A percentile compares a stretch with the other conserved stretches of the same genome.
These are phyloP conservation scores for Syncephalastrum contaminatum DNA, from an alignment of 371 early-diverging fungal species.

Conservation along the genomic window DNA sequence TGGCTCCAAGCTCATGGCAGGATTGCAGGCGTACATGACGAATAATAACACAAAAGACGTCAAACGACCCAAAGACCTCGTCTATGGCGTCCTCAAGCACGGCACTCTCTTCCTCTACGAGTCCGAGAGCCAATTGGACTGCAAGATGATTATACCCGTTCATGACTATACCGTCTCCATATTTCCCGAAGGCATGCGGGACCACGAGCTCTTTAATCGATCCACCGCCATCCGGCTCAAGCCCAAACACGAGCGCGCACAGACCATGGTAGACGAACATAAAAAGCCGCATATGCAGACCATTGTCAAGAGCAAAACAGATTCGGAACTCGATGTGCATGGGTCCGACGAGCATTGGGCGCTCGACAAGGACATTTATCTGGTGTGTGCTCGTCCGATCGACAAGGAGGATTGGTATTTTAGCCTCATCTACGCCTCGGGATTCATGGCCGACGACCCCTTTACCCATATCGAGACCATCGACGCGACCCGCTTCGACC, in stretches of 20 bases:
- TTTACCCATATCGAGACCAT: constrained; percentile 27
- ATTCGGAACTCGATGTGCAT: constrained; percentile 8
- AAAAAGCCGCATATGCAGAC: not conserved
- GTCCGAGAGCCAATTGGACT: constrained; percentile 68
- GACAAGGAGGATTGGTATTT: constrained; percentile 94
- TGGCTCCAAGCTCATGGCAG: constrained; percentile 22
- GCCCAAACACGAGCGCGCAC: constrained; percentile 16
- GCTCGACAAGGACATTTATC: constrained; percentile 30
- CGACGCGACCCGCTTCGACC: constrained; percentile 53
- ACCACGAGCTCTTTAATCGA: constrained; percentile 56
- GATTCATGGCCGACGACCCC: constrained; percentile 26
- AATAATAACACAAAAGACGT: constrained; percentile 11
- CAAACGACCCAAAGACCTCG: constrained; percentile 31
- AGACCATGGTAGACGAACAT: not conserved
- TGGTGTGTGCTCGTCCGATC: constrained; percentile 53
- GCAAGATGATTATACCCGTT: constrained; percentile 72
- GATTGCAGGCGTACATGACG: constrained; percentile 15
- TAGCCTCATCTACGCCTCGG: constrained; percentile 47
- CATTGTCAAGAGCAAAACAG: constrained; percentile 7
- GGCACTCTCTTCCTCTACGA: constrained; percentile 83
- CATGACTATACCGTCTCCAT: constrained; percentile 67
- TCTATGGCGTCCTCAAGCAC: constrained; percentile 76
- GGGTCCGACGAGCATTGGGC: constrained; percentile 16
- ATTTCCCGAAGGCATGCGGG: constrained; percentile 51
- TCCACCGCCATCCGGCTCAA: constrained; percentile 52